A percentile compares a stretch with the other conserved stretches of the same genome.
Conservation (phyloP, 1,284 basidiomycete species). For the Pseudozyma hubeiensis region DNA sequence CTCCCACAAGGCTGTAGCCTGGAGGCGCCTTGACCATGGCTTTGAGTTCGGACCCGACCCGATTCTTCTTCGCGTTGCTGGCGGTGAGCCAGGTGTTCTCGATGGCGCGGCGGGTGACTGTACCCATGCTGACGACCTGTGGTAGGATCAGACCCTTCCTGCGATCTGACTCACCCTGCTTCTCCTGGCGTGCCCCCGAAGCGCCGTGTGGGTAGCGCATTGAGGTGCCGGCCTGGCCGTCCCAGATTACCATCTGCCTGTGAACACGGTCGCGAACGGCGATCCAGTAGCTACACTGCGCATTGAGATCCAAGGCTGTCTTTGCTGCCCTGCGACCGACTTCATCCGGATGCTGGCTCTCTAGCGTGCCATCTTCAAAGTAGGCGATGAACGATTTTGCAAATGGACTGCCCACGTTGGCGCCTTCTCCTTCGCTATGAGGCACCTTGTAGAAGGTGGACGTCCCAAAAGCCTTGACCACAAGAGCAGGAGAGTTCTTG, state of each 20-base stretch:
- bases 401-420: slow-evolving; percentile 93
- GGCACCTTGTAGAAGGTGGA: slow-evolving; percentile 86
- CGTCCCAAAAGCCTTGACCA: slow-evolving; percentile 32
- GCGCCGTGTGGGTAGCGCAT: slow-evolving; percentile 66
- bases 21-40: slow-evolving; percentile 94
- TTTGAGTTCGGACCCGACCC: slow-evolving; percentile 96
- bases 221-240: slow-evolving; percentile 71
- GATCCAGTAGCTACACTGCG: slow-evolving; percentile 98
- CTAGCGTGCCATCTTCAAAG: slow-evolving; percentile 79
- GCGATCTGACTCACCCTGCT: slow-evolving; percentile 65
- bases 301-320: slow-evolving; percentile 90
- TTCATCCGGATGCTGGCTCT: slow-evolving; percentile 65
- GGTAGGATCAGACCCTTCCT: slow-evolving; percentile 93
- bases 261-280: slow-evolving; percentile 89
- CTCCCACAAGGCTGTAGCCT: slow-evolving; percentile 94
- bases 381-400: slow-evolving; percentile 89
- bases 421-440: slow-evolving; percentile 92
- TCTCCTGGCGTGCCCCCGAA: slow-evolving; percentile 46
- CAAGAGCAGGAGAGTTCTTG: slow-evolving; percentile 14
- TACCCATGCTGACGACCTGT: slow-evolving; percentile 97
- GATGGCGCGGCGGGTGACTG: slow-evolving; percentile 94
- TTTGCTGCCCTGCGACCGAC: slow-evolving; percentile 79
- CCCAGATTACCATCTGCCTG: slow-evolving; percentile 94
- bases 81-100: slow-evolving; percentile 99
- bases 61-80: slow-evolving; percentile 96